Conservation (phyloP, 2,329 filamentous ascomycete genomes). For the Gnomoniopsis sp. region DNA sequence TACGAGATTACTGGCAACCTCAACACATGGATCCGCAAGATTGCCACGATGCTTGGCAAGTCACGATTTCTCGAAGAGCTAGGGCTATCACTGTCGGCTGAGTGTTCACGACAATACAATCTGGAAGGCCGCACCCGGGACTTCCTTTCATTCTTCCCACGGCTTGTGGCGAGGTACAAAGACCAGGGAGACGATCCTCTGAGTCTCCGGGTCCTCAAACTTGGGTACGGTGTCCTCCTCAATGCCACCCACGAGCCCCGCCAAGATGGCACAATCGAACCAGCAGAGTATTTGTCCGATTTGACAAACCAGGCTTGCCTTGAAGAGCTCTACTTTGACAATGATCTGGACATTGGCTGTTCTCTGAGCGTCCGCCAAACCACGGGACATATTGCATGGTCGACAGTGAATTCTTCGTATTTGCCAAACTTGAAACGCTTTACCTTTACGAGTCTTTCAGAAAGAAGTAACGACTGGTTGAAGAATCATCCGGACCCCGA, state of each 20-base stretch:
- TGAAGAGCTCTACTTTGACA: slow-evolving; percentile 9
- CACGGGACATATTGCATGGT: slow-evolving; percentile 3
- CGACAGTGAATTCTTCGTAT: slow-evolving; percentile 3
- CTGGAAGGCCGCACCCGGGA: background rate
- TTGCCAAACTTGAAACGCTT: slow-evolving; percentile 10
- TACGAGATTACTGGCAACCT: slow-evolving; percentile 11
- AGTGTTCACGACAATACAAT: slow-evolving; percentile 5
- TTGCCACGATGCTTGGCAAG: slow-evolving; percentile 6
- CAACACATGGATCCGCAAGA: slow-evolving; percentile 1
- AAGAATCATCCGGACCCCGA: slow-evolving; percentile 2
- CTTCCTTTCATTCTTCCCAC: slow-evolving; percentile 7
- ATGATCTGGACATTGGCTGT: slow-evolving; percentile 10
- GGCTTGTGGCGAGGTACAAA: background rate
- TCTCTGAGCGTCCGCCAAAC: slow-evolving; percentile 1
- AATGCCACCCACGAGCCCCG: background rate
- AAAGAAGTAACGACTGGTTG: slow-evolving; percentile 6
- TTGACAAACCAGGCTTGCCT: background rate
- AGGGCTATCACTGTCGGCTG: slow-evolving; percentile 9
- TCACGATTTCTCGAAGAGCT: slow-evolving; percentile 5
- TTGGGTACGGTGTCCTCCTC: slow-evolving; percentile 12
- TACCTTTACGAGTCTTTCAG: slow-evolving; percentile 11
- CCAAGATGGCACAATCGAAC: background rate
- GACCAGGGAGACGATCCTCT: slow-evolving; percentile 6
- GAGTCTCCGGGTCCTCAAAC: slow-evolving; percentile 6
- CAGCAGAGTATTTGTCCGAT: slow-evolving; percentile 5